Evolutionary conservation across 164 flowering plant genomes (phyloP).

Genomic region (Santalum album): DNA sequence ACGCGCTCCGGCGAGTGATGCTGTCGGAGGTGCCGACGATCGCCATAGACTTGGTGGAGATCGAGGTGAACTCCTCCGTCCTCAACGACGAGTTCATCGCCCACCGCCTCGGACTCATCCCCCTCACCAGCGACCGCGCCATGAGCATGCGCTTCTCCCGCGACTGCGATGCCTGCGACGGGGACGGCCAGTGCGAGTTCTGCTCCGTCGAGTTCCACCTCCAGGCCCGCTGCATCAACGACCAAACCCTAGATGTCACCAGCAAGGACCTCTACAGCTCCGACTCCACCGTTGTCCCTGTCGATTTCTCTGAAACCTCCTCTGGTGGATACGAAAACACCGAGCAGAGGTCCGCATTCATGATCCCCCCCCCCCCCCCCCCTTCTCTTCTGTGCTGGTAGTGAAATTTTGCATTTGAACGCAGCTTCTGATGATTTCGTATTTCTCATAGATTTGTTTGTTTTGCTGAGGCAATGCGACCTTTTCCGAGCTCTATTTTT

Average conservation of each 20-base stretch:
- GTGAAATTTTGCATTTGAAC: too few relatives aligned
- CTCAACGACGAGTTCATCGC: slow-evolving; percentile 97
- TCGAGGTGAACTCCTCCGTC: slow-evolving; percentile 91
- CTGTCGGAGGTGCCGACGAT: slow-evolving; percentile 91
- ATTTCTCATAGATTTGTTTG: too few relatives aligned
- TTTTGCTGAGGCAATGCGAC: too few relatives aligned
- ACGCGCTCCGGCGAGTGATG: slow-evolving; percentile 95
- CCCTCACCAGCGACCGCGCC: slow-evolving; percentile 73
- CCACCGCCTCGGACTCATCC: slow-evolving; percentile 94
- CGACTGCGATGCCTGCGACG: slow-evolving; percentile 93
- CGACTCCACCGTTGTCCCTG: slow-evolving; percentile 67
- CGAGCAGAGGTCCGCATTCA: slow-evolving; percentile 35
- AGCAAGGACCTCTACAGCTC: slow-evolving; percentile 65
- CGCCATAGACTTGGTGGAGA: slow-evolving; percentile 92
- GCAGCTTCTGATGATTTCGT: too few relatives aligned
- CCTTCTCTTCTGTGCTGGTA: background rate
- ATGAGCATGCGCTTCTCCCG: slow-evolving; percentile 91
- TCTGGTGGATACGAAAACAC: slow-evolving; percentile 26
- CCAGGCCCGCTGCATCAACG: slow-evolving; percentile 48
- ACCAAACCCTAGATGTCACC: slow-evolving; percentile 81
- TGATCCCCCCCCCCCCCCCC: background rate
- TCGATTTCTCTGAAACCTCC: slow-evolving; percentile 46
- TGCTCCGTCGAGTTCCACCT: slow-evolving; percentile 94
- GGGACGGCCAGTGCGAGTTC: slow-evolving; percentile 94
- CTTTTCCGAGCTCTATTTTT: too few relatives aligned